Percentiles rank a stretch among this genome's conserved stretches.
These are phyloP conservation scores for Alternaria alternata DNA, from an alignment of 2,329 filamentous ascomycete genomes.

Conservation along the genomic window DNA sequence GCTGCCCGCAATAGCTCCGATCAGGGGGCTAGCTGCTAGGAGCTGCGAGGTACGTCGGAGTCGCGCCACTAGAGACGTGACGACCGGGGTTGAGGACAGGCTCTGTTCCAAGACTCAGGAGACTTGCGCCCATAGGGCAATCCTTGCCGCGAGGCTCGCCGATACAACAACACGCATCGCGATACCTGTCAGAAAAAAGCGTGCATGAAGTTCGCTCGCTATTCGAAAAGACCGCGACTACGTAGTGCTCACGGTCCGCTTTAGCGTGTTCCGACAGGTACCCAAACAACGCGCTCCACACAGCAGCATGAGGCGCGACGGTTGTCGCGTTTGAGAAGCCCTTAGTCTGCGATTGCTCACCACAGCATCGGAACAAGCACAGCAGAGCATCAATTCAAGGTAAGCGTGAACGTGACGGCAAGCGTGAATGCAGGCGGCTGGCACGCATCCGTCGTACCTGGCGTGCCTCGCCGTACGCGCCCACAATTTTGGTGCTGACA, in stretches of 20 bases:
- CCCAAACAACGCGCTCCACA: constrained; percentile 15
- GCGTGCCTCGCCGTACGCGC: constrained; percentile 16
- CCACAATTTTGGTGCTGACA: constrained; percentile 21
- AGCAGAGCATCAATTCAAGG: constrained; percentile 1
- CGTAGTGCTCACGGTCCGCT: constrained; percentile 6
- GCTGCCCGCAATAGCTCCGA: constrained; percentile 17
- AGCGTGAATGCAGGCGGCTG: neutral
- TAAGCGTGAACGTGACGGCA: neutral
- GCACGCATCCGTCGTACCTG: constrained; percentile 4
- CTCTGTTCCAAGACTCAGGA: constrained; percentile 25
- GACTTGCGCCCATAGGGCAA: constrained; percentile 26
- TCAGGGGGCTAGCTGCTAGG: constrained; percentile 19
- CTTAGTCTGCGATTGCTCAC: constrained; percentile 16
- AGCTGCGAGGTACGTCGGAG: constrained; percentile 9
- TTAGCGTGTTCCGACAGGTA: constrained; percentile 13
- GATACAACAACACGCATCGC: constrained; percentile 15
- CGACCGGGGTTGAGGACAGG: constrained; percentile 11
- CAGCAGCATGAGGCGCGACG: constrained; percentile 11
- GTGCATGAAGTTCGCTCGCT: constrained; percentile 40
- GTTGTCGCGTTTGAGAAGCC: constrained; percentile 15
- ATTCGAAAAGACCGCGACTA: constrained; percentile 34
- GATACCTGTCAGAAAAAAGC: constrained; percentile 31
- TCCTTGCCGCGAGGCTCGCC: constrained; percentile 34
- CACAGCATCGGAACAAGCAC: constrained; percentile 11
- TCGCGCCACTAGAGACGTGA: constrained; percentile 22